A percentile compares a stretch with the other conserved stretches of the same genome.
Conservation (phyloP, 2,329 filamentous ascomycete genomes). For the Coniochaeta sp. region DNA sequence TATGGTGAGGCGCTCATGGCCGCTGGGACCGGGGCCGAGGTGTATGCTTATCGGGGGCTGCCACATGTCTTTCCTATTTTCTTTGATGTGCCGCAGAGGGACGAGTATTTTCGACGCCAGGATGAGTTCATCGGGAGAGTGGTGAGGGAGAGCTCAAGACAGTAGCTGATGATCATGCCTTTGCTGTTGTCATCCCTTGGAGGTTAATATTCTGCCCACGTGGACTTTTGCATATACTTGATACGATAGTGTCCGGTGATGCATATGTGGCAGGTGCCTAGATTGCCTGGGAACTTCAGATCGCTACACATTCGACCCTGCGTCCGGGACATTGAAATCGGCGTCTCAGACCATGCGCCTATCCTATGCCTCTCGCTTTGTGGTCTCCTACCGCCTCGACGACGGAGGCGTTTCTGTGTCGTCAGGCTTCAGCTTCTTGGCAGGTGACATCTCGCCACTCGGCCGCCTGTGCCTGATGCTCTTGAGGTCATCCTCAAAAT, state of each 20-base stretch:
- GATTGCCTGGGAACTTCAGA: too few relatives aligned
- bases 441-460: constrained; percentile 32
- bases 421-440: constrained; percentile 32
- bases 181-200: background rate
- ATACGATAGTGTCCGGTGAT: too few relatives aligned
- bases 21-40: too few relatives aligned
- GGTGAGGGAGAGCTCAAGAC: background rate
- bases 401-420: constrained; percentile 4
- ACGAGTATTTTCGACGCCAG: background rate
- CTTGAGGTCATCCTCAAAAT: constrained; percentile 21
- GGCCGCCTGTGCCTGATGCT: constrained; percentile 23
- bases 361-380: background rate
- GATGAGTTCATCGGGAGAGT: background rate
- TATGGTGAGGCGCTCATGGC: too few relatives aligned
- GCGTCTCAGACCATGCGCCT: background rate
- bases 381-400: background rate
- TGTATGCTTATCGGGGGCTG: too few relatives aligned
- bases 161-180: background rate
- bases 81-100: background rate
- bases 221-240: too few relatives aligned
- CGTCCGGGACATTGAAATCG: too few relatives aligned
- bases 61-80: background rate
- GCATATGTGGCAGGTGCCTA: too few relatives aligned
- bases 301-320: too few relatives aligned
- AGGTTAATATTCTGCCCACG: too few relatives aligned